Conservation (phyloP, 1,139 yeast genomes). For the Yamadazyma dushanensis region DNA sequence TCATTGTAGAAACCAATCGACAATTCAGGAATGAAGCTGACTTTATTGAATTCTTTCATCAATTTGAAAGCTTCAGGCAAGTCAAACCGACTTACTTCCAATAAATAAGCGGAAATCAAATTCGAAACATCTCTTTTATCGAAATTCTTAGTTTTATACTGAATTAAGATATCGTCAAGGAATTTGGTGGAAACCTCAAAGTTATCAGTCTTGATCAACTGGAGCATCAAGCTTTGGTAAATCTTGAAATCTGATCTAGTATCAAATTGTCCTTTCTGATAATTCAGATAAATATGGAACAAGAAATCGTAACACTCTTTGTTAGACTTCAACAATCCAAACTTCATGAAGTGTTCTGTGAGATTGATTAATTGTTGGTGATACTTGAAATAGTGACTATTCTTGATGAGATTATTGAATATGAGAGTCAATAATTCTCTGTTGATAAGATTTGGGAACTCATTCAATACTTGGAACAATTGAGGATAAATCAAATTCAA, state of each 20-base stretch:
- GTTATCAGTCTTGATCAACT: slow-evolving; percentile 52
- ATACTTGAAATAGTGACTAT: slow-evolving; percentile 12
- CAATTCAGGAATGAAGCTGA: slow-evolving; percentile 41
- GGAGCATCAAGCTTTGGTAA: slow-evolving; percentile 51
- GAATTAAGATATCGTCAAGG: slow-evolving; percentile 45
- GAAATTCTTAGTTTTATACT: slow-evolving; percentile 25
- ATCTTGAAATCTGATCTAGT: slow-evolving; percentile 38
- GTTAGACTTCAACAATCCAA: slow-evolving; percentile 17
- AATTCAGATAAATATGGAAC: slow-evolving; percentile 26
- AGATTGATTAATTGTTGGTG: slow-evolving; percentile 24
- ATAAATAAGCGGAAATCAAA: slow-evolving; percentile 34
- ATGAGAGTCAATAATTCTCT: slow-evolving; percentile 22
- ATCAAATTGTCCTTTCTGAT: slow-evolving; percentile 13
- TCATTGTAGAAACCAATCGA: slow-evolving; percentile 31
- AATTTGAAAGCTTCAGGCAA: slow-evolving; percentile 28
- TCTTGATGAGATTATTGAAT: slow-evolving; percentile 14
- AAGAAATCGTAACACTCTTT: slow-evolving; percentile 29
- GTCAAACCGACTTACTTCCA: slow-evolving; percentile 23
- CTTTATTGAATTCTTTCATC: slow-evolving; percentile 29
- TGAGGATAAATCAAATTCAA: slow-evolving; percentile 26
- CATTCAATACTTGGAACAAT: slow-evolving; percentile 25
- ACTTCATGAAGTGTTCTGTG: slow-evolving; percentile 22
- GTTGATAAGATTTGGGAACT: slow-evolving; percentile 30
- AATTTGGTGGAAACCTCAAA: slow-evolving; percentile 52
- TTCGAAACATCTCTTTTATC: slow-evolving; percentile 27